Conservation (phyloP, 805 yeast genomes). For the Metschnikowia baotianmanensis region DNA sequence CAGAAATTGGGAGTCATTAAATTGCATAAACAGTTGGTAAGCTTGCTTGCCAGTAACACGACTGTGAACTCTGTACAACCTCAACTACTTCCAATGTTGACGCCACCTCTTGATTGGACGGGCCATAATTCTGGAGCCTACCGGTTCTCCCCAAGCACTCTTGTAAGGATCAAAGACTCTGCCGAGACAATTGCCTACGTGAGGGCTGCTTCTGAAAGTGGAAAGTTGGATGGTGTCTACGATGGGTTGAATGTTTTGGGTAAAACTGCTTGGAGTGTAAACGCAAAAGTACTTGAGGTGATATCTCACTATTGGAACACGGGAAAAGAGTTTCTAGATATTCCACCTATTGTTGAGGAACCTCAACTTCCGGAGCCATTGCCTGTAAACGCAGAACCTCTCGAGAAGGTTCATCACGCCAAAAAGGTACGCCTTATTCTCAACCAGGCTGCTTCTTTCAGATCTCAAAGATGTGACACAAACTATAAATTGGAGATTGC, state of each 20-base stretch:
- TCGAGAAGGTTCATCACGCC: conserved; percentile 65
- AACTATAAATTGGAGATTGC: conserved; percentile 95
- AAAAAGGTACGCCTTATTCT: conserved; percentile 54
- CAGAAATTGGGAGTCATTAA: conserved; percentile 77
- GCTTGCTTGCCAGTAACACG: conserved; percentile 64
- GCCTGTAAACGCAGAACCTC: conserved; percentile 76
- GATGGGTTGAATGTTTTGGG: conserved; percentile 61
- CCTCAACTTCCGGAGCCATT: conserved; percentile 45
- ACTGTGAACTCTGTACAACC: conserved; percentile 71
- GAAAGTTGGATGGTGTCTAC: conserved; percentile 63
- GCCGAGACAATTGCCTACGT: conserved; percentile 90
- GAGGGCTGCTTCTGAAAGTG: conserved; percentile 74
- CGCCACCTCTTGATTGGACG: conserved; percentile 87
- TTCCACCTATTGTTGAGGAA: conserved; percentile 47
- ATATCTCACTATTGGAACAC: conserved; percentile 84
- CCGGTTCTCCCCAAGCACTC: conserved; percentile 54
- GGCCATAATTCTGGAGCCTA: conserved; percentile 84
- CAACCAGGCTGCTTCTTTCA: conserved; percentile 59
- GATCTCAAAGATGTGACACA: conserved; percentile 90
- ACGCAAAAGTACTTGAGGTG: conserved; percentile 63
- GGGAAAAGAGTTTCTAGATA: conserved; percentile 73
- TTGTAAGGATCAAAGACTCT: conserved; percentile 78
- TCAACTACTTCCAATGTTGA: conserved; percentile 88
- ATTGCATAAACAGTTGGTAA: conserved; percentile 66
- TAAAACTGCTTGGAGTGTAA: conserved; percentile 88